Conservation (phyloP, 1,284 basidiomycete genomes). For the Naganishia sp. region DNA sequence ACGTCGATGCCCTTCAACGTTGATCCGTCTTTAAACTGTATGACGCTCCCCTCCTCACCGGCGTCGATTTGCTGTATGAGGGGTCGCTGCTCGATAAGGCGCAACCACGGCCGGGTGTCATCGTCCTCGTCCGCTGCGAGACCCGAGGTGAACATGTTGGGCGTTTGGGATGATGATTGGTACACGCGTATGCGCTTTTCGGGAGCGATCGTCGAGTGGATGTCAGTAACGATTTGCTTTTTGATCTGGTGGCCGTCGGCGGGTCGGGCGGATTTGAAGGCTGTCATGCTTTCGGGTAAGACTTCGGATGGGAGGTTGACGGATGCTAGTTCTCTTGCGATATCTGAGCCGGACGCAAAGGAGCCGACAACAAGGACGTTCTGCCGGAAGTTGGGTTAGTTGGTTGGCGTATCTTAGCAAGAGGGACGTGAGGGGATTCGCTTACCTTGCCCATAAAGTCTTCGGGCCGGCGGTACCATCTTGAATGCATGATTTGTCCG, state of each 20-base stretch:
- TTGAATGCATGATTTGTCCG: slow-evolving; percentile 54
- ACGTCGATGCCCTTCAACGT: slow-evolving; percentile 45
- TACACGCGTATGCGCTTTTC: slow-evolving; percentile 25
- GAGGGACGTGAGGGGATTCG: neutral
- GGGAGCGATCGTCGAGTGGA: slow-evolving; percentile 26
- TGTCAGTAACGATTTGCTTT: slow-evolving; percentile 13
- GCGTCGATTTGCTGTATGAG: slow-evolving; percentile 46
- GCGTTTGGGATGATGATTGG: slow-evolving; percentile 27
- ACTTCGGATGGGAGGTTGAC: slow-evolving; percentile 39
- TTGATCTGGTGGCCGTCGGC: neutral
- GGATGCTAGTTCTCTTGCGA: slow-evolving; percentile 56
- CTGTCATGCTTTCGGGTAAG: slow-evolving; percentile 29
- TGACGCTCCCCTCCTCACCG: slow-evolving; percentile 33
- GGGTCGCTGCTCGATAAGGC: slow-evolving; percentile 44
- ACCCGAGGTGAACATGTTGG: slow-evolving; percentile 26
- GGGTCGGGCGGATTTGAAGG: neutral
- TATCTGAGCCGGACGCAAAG: slow-evolving; percentile 58
- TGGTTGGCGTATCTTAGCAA: neutral
- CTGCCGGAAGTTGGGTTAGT: slow-evolving; percentile 32
- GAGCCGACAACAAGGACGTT: slow-evolving; percentile 59
- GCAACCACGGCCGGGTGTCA: slow-evolving; percentile 42
- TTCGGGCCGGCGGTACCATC: slow-evolving; percentile 55
- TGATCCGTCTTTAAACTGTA: slow-evolving; percentile 43
- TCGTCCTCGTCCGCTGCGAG: slow-evolving; percentile 8
- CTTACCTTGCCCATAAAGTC: slow-evolving; percentile 39